Base-by-base conservation (phyloP, 2,329 filamentous ascomycete species). In the Calcarisporium arbuscula region DNA sequence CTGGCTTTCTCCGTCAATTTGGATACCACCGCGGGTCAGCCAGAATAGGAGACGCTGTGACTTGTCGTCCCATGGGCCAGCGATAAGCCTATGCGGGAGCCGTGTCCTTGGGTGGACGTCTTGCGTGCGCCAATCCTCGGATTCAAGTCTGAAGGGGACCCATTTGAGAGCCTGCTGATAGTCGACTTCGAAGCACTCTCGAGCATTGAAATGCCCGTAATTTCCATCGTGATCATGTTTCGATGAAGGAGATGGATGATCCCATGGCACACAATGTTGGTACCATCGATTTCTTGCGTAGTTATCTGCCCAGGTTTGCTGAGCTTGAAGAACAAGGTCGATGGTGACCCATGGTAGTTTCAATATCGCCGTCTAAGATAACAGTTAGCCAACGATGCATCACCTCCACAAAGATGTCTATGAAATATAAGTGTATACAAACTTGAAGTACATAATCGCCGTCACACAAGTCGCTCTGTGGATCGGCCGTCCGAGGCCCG, bases 381-480 rank as follows among this genome's bases (percentile, higher is more conserved):
- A 8, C 10, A 8, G 23, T 47, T 34, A 48, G 41, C 37, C 23
- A 36, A 34, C n/a, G 16, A 29, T 19, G 6, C 22, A 4, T 19
- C 17, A 8, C 17, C 8, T 30, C 18, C 10, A 9, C 17, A 19
- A 19, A 10, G 6, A 14, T 28, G 34, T 18, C n/a, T 10, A 23
- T 9, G n/a, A 11, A 25, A 16, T n/a, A 19, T 6, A 26, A n/a
- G 20, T 34, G 5, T 19, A 18, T 30, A 46, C 60, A 36, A 44
- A 71, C 68, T 54, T 73, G 69, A 12, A 69, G 62, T 8, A 45
- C 40, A 4, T 61, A 57, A 35, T 68, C 60, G 2, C 65, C 66
- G 8, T 49, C 53, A 26, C 39, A 44, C 12, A 38, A 10, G 9
- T 30, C 30, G 8, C 34, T 30, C 14, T 40, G 36, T 5, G 34